Conservation (phyloP, 345 rosid species). For the Gossypium sturtianum region DNA sequence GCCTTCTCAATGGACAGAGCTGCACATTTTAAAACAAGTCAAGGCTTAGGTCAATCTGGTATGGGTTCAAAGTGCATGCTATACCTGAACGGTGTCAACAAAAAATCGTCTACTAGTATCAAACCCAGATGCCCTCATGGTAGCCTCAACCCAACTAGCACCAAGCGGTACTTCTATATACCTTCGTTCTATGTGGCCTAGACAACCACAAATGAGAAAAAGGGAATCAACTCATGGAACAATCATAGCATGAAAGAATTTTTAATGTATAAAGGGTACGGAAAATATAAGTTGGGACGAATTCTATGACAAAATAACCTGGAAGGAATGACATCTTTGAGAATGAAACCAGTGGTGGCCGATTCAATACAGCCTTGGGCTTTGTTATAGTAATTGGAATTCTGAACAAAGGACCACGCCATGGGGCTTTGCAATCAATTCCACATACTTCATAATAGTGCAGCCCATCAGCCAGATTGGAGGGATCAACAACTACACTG, state of each 20-base stretch:
- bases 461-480: slow-evolving; percentile 69
- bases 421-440: slow-evolving; percentile 88
- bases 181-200: slow-evolving; percentile 91
- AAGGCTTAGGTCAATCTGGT: slow-evolving; percentile 12
- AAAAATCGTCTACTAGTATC: slow-evolving; percentile 77
- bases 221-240: not conserved
- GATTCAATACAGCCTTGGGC: slow-evolving; percentile 52
- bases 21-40: slow-evolving; percentile 38
- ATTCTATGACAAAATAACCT: slow-evolving; percentile 36
- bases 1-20: slow-evolving; percentile 90
- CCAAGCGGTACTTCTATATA: slow-evolving; percentile 80
- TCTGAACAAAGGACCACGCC: slow-evolving; percentile 92
- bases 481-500: slow-evolving; percentile 94
- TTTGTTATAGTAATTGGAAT: slow-evolving; percentile 81
- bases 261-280: not conserved
- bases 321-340: slow-evolving; percentile 75
- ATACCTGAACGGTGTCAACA: slow-evolving; percentile 88
- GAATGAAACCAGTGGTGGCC: slow-evolving; percentile 69
- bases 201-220: slow-evolving; percentile 15
- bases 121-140: slow-evolving; percentile 74
- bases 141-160: slow-evolving; percentile 96
- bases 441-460: slow-evolving; percentile 90
- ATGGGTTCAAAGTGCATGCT: slow-evolving; percentile 10
- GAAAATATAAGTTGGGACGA: not conserved
- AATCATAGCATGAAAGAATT: not conserved